These are phyloP conservation scores for Cubamyces sp. DNA, from an alignment of 768 basidiomycete species.

Conservation along the genomic window DNA sequence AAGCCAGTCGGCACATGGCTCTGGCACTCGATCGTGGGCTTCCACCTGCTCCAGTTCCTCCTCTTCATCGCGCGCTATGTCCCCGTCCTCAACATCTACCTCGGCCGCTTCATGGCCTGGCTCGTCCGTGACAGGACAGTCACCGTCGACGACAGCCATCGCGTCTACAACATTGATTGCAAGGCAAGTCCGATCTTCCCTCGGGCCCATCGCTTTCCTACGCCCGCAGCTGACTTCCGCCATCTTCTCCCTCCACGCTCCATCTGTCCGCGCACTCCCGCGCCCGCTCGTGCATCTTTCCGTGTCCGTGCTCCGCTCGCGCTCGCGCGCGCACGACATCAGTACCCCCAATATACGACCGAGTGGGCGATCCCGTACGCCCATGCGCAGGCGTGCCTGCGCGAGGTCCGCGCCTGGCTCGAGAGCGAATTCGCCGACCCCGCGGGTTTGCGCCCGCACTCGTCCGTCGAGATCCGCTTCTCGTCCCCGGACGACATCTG, in stretches of 20 bases:
- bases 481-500: constrained; percentile 90
- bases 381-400: constrained; percentile 66
- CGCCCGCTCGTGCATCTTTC: not conserved
- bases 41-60: constrained; percentile 82
- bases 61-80: constrained; percentile 78
- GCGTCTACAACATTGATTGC: constrained; percentile 93
- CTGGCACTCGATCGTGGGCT: constrained; percentile 72
- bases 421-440: constrained; percentile 66
- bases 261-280: not conserved
- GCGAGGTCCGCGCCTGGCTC: constrained; percentile 74
- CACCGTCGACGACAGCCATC: constrained; percentile 76
- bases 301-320: not conserved
- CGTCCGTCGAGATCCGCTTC: constrained; percentile 91
- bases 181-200: constrained; percentile 57
- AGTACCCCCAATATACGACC: constrained; percentile 93
- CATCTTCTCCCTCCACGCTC: constrained; percentile 3
- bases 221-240: not conserved
- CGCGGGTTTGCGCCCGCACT: constrained; percentile 83
- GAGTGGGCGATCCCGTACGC: constrained; percentile 91
- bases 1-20: constrained; percentile 62
- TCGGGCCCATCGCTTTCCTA: not conserved
- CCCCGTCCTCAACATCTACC: constrained; percentile 61
- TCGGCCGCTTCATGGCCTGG: constrained; percentile 71
- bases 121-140: constrained; percentile 57
- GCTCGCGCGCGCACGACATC: constrained; percentile 7